A percentile compares a stretch with the other conserved stretches of the same genome.
Conservation (phyloP, 768 basidiomycete species). For the Tulasnella sp. region DNA sequence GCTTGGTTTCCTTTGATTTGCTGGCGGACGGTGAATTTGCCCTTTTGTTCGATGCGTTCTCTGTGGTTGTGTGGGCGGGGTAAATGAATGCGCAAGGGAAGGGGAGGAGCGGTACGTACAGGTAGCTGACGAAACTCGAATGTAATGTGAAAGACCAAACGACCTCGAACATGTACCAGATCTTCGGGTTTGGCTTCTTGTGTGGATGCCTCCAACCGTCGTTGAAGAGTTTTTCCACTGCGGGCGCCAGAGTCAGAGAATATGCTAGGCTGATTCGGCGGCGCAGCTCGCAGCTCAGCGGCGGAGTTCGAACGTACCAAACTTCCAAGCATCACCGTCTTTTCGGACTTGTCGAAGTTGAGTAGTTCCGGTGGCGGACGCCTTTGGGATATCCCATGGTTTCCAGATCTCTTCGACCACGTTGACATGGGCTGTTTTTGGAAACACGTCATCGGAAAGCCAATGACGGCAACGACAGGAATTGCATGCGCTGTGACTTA, state of each 20-base stretch:
- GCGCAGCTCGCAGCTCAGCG: neutral
- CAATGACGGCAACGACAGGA: neutral
- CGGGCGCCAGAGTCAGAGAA: neutral
- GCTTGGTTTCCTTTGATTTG: constrained; percentile 11
- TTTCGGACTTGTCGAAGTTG: neutral
- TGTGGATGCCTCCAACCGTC: constrained; percentile 13
- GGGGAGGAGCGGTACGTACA: neutral
- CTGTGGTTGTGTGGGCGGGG: neutral
- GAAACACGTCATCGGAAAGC: neutral
- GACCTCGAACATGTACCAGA: constrained; percentile 7
- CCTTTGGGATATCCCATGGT: neutral
- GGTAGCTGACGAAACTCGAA: constrained; percentile 9
- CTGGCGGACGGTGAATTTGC: neutral
- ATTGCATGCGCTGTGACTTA: neutral
- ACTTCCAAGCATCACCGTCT: constrained; percentile 5
- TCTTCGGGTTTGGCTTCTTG: constrained; percentile 4
- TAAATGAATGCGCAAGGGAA: neutral
- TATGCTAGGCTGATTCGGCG: too few relatives aligned
- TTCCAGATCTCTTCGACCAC: neutral
- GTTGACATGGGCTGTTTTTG: neutral
- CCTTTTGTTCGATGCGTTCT: neutral
- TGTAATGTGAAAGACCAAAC: neutral
- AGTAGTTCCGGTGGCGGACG: neutral
- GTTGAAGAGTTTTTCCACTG: constrained; percentile 8
- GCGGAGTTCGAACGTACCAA: neutral